Base-by-base conservation (phyloP, 805 yeast species). In the Lipomyces chichibuensis region DNA sequence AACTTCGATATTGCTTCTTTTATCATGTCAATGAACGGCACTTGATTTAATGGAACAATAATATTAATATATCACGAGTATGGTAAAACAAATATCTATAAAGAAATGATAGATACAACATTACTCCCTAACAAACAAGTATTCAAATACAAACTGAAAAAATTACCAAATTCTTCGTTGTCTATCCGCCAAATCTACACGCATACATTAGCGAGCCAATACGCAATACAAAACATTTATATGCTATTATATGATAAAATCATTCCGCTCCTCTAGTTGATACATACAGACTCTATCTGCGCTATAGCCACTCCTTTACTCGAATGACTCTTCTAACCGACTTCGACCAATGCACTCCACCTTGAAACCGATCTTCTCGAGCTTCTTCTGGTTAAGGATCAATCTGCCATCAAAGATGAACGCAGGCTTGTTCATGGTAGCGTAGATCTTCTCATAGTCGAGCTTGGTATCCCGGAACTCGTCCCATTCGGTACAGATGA, bases 401-500 rank as follows among this genome's bases (percentile, higher is more conserved):
- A 71, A 61, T n/a, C 76, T 63, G 11, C 76, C 76, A 49, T 74
- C 76, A 46, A 74, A 74, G 51, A 74, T 61, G 63, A 74, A 74
- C 11, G 76, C 76, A n/a, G 76, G 76, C 71, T 74, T 74, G 66
- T 73, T 70, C 75, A 74, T 74, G 35, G 51, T 53, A 29, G 69
- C 65, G 71, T 74, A 74, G 57, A 74, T 69, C 71, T 71, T 69
- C 65, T 63, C 67, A 65, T 74, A 74, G 70, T 74, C 75, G 52
- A 74, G 69, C 52, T 71, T 56, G 33, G 75, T 59, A 49, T 74
- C 76, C 65, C 63, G 60, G 73, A 74, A 74, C 67, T 73, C 76
- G 63, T 74, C 77, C 77, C 77, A 74, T 68, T 74, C 77, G 55
- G 77, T 74, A 66, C 74, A 69, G 53, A 74, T 72, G 53, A 75